Base-by-base conservation (phyloP, 2,329 filamentous ascomycete genomes). In the Colletotrichum sp. region DNA sequence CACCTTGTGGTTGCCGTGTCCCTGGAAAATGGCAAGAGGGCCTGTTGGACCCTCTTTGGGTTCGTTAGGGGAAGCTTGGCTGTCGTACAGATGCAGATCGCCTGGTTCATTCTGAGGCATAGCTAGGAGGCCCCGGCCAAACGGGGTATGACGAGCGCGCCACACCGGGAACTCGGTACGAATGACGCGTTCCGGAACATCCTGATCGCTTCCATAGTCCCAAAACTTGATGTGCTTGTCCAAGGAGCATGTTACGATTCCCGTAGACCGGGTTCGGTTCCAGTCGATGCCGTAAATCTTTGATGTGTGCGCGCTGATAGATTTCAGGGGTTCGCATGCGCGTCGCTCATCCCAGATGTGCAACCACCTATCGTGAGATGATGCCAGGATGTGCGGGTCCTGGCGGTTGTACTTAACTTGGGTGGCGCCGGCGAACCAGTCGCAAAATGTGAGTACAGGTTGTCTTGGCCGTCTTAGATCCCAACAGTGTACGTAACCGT, bases 271-370 rank as follows among this genome's bases (percentile, higher is more conserved):
- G 15, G 93, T 94, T 67, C 96, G 92, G 82, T 98, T 98, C 96
- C 96, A 98, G 84, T 98, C 96, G 39, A 98, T 89, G 32, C 96
- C 96, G 82, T 98, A 98, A 75, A 98, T 98, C 84, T 98, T 98
- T 48, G 96, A 98, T 36, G 92, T 92, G 81, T 98, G 96, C 0
- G 96, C 96, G 81, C 93, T 93, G 77, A 98, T 98, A 18, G 95
- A 96, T 76, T 93, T 93, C 59, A 98, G 86, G 7, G 96, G 96
- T 74, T 92, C 90, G 5, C 94, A 93, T 1, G 95, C 92, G 81
- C 94, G 94, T 65, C 96, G 90, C 81, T 94, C 93, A 83, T 98
- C 96, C 96, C 96, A 98, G 67, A 98, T 95, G 76, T 95, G 94
- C 59, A 98, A 88, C 86, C 93, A 95, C 65, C 93, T 93, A 84